Base-by-base conservation (phyloP, 306 rosid genomes). In the Oemleria cerasiformis region DNA sequence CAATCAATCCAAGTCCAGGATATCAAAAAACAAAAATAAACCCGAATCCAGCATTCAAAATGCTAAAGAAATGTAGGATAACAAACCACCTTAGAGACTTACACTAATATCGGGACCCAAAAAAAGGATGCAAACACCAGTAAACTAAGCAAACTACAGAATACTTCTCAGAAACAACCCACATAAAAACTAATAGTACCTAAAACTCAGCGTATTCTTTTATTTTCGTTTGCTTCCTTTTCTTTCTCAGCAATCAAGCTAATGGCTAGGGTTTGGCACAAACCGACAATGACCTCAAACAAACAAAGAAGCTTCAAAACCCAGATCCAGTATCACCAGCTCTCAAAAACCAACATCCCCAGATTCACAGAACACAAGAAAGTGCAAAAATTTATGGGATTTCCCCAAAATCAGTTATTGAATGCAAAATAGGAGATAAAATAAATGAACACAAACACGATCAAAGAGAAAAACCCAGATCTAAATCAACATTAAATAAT, bases 301-400 rank as follows among this genome's bases (percentile, higher is more conserved):
- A 49, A 23, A 10, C 41, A 19, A 43, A 20, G 15, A 51, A 42
- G 25, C 15, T 57, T 45, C 68, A 25, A 65, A 40, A 48, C 30
- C 20, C 81, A 78, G 81, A 78, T 78, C 81, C 74, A 69, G 39
- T 41, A 30, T 44, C 41, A 41, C 12, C 21, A 54, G 61, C 25
- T 19, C 30, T 8, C 9, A 40, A 44, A 56, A 4, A 64, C 15
- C 9, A 23, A 8, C 67, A 6, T 42, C 42, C 0, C 49, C 81
- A 64, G 53, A 77, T 77, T 71, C 69, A 66, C 13, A 65, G 1
- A 9, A 25, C 65, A 77, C 17, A 30, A n/a, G 7, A 11, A 0
- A 40, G 9, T 38, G 6, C 34, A 9, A 44, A 42, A 59, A 15
- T 9, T 59, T 15, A 0, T 10, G 44, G 25, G 16, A 15, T 21